Evolutionary conservation across 2,329 filamentous ascomycete species (phyloP), one percentile per base, ranked within the genome.

Genomic region (Westerdykella ornata): DNA sequence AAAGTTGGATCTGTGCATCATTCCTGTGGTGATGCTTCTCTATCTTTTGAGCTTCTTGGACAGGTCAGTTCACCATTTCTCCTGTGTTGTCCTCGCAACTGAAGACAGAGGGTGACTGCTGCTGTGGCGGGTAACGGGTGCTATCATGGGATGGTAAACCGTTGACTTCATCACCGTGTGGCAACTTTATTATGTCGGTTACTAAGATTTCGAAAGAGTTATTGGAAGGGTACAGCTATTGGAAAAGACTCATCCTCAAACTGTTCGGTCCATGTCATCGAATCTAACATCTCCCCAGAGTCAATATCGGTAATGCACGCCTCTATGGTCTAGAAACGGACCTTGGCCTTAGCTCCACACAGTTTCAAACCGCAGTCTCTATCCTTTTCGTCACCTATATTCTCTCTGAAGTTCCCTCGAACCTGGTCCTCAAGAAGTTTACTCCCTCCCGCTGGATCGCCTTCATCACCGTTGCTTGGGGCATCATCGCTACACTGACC

Each of bases 31-130:
- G 6, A 84, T 84, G 77, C 61, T 77, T 5, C 65, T 85, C 13
- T 90, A 90, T 59, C 72, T 88, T 12, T 80, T 88, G 51, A 84
- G 80, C 51, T 89, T 88, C 59, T 67, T 89, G 7, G 85, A 88
- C 58, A 72, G 84, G 76, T 80, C 57, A 61, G 72, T 67, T 29
- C 13, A n/a, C 13, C 36, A 36, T 18, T 16, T 38, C 35, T 39
- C 12, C 17, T 26, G n/a, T 31, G 3, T 15, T 30, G 11, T 41
- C 18, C 12, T 18, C 19, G 18, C 14, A 17, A 8, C 33, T 11
- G 37, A 17, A 15, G 15, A 39, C 14, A 17, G 5, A 15, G 7
- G 3, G 3, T 34, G 37, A 17, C 4, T 2, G 11, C n/a, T 13
- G 16, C 35, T 37, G 3, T 26, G 19, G 14, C 12, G 22, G 7